Evolutionary conservation across 306 rosid genomes (phyloP), one percentile per base, ranked within the genome.

Genomic region (Morella rubra): DNA sequence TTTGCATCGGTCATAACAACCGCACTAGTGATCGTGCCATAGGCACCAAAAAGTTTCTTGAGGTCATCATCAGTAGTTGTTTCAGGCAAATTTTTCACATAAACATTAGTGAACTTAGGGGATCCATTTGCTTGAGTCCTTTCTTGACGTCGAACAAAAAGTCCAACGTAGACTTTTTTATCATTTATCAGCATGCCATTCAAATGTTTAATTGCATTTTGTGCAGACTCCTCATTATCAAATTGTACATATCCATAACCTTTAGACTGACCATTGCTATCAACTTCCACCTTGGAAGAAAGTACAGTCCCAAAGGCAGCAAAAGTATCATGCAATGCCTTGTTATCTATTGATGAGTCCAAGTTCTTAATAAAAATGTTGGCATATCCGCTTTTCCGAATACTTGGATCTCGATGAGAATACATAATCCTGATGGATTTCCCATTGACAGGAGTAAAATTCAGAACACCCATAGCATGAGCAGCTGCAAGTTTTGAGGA

Each of bases 181-280:
- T 81, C 98, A 77, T 94, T 94, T 10, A 94, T 15, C 75, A 89
- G 56, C 97, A 92, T 92, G 46, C 96, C 93, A 81, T 90, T 86
- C 90, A 94, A 73, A 70, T 70, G 72, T 1, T 65, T 49, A 55
- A 94, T 92, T 47, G 97, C 95, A 55, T 60, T 81, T 47, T 89
- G 85, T 0, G 98, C 97, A 46, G 89, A 56, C 49, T 85, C 93
- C 37, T 90, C 96, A 13, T 27, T 84, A 46, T 88, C 98, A 89
- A 70, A 92, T 73, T 94, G 98, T 59, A 94, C 93, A 56, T 89
- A 94, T 0, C 96, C 98, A 16, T 91, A 81, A 27, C 98, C 98
- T 84, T 80, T 90, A 0, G 96, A 88, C 37, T 87, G 91, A 45
- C 98, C 97, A 73, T 4, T 84, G 72, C 73, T 16, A 65, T 94